Evolutionary conservation across 352 stramenopile genomes (phyloP).

Genomic region (Pythium rishiriense): DNA sequence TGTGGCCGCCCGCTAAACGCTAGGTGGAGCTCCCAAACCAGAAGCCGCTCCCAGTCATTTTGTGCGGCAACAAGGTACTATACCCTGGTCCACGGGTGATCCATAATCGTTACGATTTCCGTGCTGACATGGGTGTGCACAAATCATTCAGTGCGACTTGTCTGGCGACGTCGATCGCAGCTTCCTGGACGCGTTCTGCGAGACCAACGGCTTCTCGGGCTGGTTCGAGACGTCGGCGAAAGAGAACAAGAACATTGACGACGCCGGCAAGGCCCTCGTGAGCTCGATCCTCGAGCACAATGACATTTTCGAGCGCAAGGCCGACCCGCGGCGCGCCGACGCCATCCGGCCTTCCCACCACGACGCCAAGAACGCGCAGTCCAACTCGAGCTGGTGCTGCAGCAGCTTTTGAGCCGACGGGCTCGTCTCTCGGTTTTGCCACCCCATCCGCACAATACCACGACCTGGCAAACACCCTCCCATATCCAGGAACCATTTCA

Average conservation of each 20-base stretch:
- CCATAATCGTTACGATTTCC: too few species aligned
- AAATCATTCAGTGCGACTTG: conserved; percentile 92
- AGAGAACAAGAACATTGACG: conserved; percentile 91
- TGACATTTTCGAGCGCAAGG: conserved; percentile 88
- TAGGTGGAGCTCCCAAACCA: conserved; percentile 87
- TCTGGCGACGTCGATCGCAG: conserved; percentile 68
- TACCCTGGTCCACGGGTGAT: background rate
- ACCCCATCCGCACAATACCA: background rate
- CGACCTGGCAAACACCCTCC: background rate
- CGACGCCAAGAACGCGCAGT: conserved; percentile 37
- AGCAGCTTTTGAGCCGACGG: conserved; percentile 69
- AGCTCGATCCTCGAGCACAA: conserved; percentile 74
- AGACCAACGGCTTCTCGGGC: conserved; percentile 88
- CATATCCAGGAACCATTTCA: background rate
- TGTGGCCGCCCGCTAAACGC: background rate
- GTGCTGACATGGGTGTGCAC: background rate
- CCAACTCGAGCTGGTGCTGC: conserved; percentile 78
- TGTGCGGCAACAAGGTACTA: conserved; percentile 92
- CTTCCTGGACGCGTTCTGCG: conserved; percentile 87
- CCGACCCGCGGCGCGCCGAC: conserved; percentile 62
- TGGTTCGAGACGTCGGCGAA: conserved; percentile 95
- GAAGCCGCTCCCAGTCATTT: conserved; percentile 88
- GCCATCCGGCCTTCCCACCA: conserved; percentile 73
- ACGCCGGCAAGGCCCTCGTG: conserved; percentile 84
- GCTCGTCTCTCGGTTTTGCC: background rate